phyloP scores from a whole-genome alignment of 1,284 basidiomycete species.

The Blastosporella zonata region DNA sequence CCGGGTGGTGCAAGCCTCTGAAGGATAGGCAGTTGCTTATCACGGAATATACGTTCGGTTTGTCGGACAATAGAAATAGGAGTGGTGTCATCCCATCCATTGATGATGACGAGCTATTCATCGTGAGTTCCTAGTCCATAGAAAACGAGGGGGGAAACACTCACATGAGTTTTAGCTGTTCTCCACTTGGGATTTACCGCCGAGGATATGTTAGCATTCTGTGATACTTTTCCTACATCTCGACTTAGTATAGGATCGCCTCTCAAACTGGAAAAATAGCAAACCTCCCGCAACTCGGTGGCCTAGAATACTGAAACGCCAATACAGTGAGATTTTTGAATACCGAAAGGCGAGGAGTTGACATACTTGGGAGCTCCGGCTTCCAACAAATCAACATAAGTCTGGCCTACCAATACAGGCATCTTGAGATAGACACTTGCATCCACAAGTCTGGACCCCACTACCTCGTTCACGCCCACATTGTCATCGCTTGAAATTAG shows the following conservation, averaged over 20 bases:
- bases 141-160: constrained; percentile 9
- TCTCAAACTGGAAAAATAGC: not conserved
- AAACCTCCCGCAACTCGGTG: constrained; percentile 25
- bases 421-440: constrained; percentile 14
- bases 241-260: not conserved
- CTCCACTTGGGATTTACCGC: constrained; percentile 33
- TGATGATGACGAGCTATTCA: constrained; percentile 13
- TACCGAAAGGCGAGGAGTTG: not conserved
- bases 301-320: constrained; percentile 15
- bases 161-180: constrained; percentile 30
- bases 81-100: constrained; percentile 12
- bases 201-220: constrained; percentile 26
- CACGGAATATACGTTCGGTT: constrained; percentile 4
- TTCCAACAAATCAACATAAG: constrained; percentile 26
- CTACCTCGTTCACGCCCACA: constrained; percentile 11
- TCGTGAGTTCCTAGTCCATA: too few species aligned
- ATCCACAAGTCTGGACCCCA: constrained; percentile 20
- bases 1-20: constrained; percentile 8
- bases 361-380: constrained; percentile 17
- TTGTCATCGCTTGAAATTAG: constrained; percentile 16
- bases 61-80: constrained; percentile 13
- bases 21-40: constrained; percentile 8
- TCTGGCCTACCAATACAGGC: constrained; percentile 20
- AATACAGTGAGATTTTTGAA: not conserved
- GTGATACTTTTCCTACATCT: constrained; percentile 25